Base-by-base conservation (phyloP, 1,284 basidiomycete species). In the Clitocybe nebularis region DNA sequence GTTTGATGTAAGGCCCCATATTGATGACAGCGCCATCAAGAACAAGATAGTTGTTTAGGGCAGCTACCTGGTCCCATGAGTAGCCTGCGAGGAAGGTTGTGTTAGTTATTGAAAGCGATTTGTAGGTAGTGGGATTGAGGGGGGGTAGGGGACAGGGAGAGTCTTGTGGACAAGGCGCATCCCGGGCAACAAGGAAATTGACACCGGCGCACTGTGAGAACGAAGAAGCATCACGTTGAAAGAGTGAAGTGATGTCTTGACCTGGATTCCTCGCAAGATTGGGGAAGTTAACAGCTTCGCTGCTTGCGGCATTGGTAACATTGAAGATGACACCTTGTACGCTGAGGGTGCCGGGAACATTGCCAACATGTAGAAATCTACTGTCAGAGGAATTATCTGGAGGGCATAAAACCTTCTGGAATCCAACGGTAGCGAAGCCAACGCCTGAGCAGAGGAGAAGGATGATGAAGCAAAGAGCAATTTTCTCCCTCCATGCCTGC, bases 401-500 rank as follows among this genome's bases (percentile, higher is more conserved):
- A 0, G 94, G 93, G 69, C 95, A 99, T 21, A 99, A 77, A 16
- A 91, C 89, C 50, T 84, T 84, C 66, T 97, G 92, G 44, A 97
- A 81, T 13, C 94, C 96, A 59, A 99, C 91, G 35, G 96, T 99
- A 46, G 88, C 76, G 64, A 98, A 99, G 6, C 90, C 95, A 40
- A 98, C 80, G 36, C 77, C 66, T 16, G 72, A 84, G 53, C 93
- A 96, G 17, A 97, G 66, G 17, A 91, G 23, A 45, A 81, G 55
- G 41, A 93, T 89, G 57, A 96, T 84, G 63, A 87, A 81, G 62
- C 93, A 97, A 5, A 99, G 76, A 4, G 93, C 82, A 47, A 97
- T 82, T 72, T 99, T 99, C 67, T 99, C 96, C 54, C 96, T 79
- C 96, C 96, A 99, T 1, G 96, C 96, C 66, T 97, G 91, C 51